Conservation (phyloP, 2,329 filamentous ascomycete species). For the Ophiostoma populinum region DNA sequence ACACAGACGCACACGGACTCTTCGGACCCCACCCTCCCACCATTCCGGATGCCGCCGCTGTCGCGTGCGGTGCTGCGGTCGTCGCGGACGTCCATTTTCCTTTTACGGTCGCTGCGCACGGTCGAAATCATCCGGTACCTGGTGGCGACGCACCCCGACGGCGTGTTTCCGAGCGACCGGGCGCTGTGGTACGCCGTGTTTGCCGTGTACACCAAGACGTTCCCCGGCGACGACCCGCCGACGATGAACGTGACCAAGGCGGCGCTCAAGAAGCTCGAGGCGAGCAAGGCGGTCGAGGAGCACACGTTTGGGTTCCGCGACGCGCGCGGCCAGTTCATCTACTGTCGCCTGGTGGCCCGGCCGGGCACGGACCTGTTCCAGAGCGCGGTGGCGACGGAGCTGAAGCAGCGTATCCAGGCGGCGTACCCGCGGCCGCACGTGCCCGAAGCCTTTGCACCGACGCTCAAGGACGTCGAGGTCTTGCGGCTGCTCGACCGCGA, state of each 20-base stretch:
- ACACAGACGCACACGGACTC: too few relatives aligned
- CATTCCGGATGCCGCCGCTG: constrained; percentile 10
- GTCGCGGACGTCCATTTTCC: constrained; percentile 9
- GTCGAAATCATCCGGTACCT: constrained; percentile 25
- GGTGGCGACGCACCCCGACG: constrained; percentile 21
- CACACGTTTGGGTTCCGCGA: constrained; percentile 28
- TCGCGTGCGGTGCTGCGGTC: constrained; percentile 9
- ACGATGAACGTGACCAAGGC: constrained; percentile 22
- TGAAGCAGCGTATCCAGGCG: constrained; percentile 31
- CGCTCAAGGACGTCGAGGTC: constrained; percentile 18
- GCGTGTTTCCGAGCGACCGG: constrained; percentile 33
- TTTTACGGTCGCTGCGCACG: constrained; percentile 16
- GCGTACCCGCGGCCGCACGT: constrained; percentile 28
- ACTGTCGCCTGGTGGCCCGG: constrained; percentile 27
- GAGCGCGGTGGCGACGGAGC: constrained; percentile 19
- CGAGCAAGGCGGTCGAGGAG: constrained; percentile 20
- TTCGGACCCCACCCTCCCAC: background rate
- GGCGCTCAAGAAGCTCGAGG: constrained; percentile 22
- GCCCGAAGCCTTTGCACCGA: constrained; percentile 21
- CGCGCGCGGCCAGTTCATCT: constrained; percentile 24
- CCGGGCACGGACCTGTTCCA: constrained; percentile 25
- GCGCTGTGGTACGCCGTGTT: constrained; percentile 31
- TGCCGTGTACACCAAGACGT: constrained; percentile 26
- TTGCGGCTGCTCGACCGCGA: constrained; percentile 13
- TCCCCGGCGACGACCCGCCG: constrained; percentile 23